These are phyloP conservation scores for Exserohilum rostratum DNA, from an alignment of 2,329 filamentous ascomycete species.

Conservation along the genomic window DNA sequence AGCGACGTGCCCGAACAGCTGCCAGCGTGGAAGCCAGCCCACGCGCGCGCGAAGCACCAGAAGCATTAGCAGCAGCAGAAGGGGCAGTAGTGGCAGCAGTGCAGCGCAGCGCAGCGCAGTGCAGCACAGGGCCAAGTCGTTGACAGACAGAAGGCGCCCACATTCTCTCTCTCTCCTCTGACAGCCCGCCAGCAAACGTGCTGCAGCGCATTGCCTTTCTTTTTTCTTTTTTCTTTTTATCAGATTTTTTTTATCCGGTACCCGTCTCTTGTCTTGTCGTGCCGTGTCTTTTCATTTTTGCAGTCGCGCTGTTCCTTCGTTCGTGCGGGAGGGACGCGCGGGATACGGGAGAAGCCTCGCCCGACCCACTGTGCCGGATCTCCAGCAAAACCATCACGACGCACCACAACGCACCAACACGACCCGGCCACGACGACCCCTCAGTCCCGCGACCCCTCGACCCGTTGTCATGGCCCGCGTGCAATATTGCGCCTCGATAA, in stretches of 20 bases:
- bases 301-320: conserved; percentile 2
- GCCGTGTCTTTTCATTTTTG: neutral
- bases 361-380: conserved; percentile 17
- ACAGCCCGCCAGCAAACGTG: too few species aligned
- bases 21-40: neutral
- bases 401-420: neutral
- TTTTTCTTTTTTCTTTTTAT: too few species aligned
- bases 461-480: neutral
- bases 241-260: too few species aligned
- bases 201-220: too few species aligned
- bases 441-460: too few species aligned
- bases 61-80: too few species aligned
- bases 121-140: neutral
- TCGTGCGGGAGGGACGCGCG: conserved; percentile 9
- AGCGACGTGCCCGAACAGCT: neutral
- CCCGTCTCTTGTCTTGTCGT: too few species aligned
- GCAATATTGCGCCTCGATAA: neutral
- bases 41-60: neutral
- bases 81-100: too few species aligned
- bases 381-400: conserved; percentile 3
- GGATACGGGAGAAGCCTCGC: conserved; percentile 20
- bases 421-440: too few species aligned
- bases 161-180: too few species aligned
- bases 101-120: neutral
- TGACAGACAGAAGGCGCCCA: too few species aligned